Percentiles rank a stretch among this genome's conserved stretches.
Evolutionary conservation across 257 asterid species (phyloP).

Genomic region (Penstemon newberryi): DNA sequence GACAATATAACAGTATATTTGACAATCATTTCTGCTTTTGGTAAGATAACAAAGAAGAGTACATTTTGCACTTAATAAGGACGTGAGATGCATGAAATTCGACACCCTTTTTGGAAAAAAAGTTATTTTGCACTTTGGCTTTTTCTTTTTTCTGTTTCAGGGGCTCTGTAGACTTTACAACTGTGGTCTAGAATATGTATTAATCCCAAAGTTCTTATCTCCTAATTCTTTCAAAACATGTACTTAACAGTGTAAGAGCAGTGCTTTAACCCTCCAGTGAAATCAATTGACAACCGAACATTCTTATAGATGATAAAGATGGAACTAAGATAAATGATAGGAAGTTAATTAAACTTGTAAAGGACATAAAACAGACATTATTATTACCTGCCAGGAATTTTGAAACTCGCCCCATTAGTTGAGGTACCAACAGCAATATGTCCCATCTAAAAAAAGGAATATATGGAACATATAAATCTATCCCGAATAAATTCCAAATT

Average conservation of each 20-base stretch:
- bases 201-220: no score
- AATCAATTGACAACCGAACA: neutral
- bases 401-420: conserved; percentile 93
- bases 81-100: conserved; percentile 8
- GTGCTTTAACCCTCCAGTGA: neutral
- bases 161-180: no score
- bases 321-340: neutral
- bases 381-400: conserved; percentile 91
- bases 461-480: neutral
- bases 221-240: no score
- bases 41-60: conserved; percentile 5
- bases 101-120: neutral
- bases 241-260: neutral
- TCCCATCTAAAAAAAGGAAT: conserved; percentile 55
- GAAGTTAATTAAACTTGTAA: neutral
- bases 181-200: no score
- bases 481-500: conserved; percentile 7
- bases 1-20: neutral
- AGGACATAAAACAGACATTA: neutral
- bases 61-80: neutral
- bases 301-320: conserved; percentile 2
- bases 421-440: conserved; percentile 88
- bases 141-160: no score
- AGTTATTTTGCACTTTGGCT: no score
- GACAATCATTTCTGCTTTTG: neutral